Percentiles rank a stretch among this genome's conserved stretches.
phyloP scores from a whole-genome alignment of 805 yeast species.

The Nakazawaea ishiwadae region DNA sequence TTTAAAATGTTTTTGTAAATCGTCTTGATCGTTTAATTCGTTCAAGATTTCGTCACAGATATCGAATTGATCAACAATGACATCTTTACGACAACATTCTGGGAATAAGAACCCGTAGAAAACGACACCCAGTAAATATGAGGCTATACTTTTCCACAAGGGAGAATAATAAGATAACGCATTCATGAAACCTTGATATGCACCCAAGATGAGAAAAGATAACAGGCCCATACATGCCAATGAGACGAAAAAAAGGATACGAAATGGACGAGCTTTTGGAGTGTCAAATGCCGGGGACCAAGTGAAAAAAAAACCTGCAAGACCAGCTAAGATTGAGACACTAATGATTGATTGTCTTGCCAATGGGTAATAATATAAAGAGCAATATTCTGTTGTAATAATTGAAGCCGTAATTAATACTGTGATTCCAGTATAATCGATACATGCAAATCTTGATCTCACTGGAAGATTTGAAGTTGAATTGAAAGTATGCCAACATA shows the following conservation, averaged over 20 bases:
- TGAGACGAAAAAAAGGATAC: slow-evolving; percentile 77
- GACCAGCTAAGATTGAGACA: slow-evolving; percentile 63
- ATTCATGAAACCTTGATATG: slow-evolving; percentile 48
- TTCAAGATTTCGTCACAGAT: slow-evolving; percentile 28
- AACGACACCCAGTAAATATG: slow-evolving; percentile 79
- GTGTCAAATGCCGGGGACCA: slow-evolving; percentile 92
- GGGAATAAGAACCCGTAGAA: slow-evolving; percentile 88
- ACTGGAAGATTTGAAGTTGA: slow-evolving; percentile 60
- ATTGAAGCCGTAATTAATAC: slow-evolving; percentile 86
- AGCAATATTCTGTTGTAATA: slow-evolving; percentile 77
- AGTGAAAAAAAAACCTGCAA: slow-evolving; percentile 69
- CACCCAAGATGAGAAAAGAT: slow-evolving; percentile 53
- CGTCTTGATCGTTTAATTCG: slow-evolving; percentile 23
- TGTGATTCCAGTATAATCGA: slow-evolving; percentile 94
- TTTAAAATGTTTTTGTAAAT: slow-evolving; percentile 32
- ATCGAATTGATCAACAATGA: slow-evolving; percentile 41
- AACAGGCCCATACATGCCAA: slow-evolving; percentile 72
- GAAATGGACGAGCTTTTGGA: slow-evolving; percentile 74
- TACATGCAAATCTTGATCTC: slow-evolving; percentile 80
- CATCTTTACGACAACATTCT: slow-evolving; percentile 80
- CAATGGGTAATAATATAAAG: slow-evolving; percentile 57
- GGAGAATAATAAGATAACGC: slow-evolving; percentile 62
- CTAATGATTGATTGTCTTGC: slow-evolving; percentile 46
- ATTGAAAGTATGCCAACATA: slow-evolving; percentile 88
- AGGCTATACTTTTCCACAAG: slow-evolving; percentile 60